Conservation (phyloP, 768 basidiomycete species). For the Suillus weaverae region DNA sequence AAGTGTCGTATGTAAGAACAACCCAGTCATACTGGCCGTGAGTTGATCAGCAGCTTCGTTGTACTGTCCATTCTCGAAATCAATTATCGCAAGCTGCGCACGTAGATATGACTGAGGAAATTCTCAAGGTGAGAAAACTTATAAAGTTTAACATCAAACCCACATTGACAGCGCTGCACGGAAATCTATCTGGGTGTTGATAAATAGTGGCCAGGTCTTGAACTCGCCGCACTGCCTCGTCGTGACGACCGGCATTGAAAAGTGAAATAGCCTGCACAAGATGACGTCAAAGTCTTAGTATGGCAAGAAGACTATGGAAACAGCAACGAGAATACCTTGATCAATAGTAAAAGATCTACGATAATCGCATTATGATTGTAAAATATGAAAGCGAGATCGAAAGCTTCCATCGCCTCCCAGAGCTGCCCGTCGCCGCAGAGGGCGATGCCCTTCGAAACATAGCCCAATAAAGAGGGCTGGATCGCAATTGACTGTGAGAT, state of each 20-base stretch:
- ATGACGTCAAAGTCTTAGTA: background rate
- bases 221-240: background rate
- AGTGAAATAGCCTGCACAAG: background rate
- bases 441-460: background rate
- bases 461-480: background rate
- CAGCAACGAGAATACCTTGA: background rate
- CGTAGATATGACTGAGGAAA: background rate
- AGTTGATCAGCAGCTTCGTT: background rate
- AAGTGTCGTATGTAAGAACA: background rate
- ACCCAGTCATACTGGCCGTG: background rate
- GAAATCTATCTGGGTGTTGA: background rate
- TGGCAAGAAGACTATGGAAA: background rate
- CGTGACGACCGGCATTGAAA: background rate
- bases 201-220: background rate
- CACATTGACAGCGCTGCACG: background rate
- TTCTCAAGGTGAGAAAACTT: background rate
- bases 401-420: background rate
- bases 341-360: background rate
- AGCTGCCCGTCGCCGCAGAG: background rate
- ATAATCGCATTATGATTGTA: background rate
- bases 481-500: background rate
- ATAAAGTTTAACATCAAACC: background rate
- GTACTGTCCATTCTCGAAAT: background rate
- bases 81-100: background rate
- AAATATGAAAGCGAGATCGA: conserved; percentile 1